phyloP scores from a whole-genome alignment of 768 basidiomycete genomes.

The Russula brevipes region DNA sequence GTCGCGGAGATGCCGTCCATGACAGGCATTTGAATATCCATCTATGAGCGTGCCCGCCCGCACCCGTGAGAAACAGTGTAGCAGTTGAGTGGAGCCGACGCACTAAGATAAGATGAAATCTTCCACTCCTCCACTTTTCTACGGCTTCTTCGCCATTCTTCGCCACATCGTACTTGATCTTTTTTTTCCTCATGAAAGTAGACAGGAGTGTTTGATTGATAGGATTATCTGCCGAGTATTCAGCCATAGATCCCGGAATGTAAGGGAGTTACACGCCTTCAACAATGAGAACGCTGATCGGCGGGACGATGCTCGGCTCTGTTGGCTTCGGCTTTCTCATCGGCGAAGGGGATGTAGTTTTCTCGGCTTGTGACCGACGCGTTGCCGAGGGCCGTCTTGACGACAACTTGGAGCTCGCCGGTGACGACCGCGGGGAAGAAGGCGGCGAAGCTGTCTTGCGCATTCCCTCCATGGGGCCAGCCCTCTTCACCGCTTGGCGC shows the following conservation, averaged over 20 bases:
- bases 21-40: constrained; percentile 99
- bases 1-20: constrained; percentile 99
- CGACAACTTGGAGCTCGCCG: constrained; percentile 28
- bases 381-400: constrained; percentile 32
- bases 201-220: constrained; percentile 97
- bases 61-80: constrained; percentile 20
- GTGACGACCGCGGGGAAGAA: constrained; percentile 32
- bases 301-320: constrained; percentile 80
- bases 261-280: constrained; percentile 60
- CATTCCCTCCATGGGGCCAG: constrained; percentile 27
- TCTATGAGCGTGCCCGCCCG: constrained; percentile 45
- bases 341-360: constrained; percentile 30
- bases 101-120: constrained; percentile 93
- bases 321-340: constrained; percentile 47
- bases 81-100: constrained; percentile 31
- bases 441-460: constrained; percentile 36
- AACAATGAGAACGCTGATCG: constrained; percentile 96
- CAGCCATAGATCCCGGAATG: neutral
- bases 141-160: constrained; percentile 96
- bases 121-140: constrained; percentile 88
- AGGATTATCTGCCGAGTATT: constrained; percentile 69
- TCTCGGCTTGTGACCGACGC: constrained; percentile 32
- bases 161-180: constrained; percentile 91
- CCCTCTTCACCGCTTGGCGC: constrained; percentile 29
- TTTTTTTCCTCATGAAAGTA: constrained; percentile 95